Base-by-base conservation (phyloP, 805 yeast species). In the Starmerella apis region DNA sequence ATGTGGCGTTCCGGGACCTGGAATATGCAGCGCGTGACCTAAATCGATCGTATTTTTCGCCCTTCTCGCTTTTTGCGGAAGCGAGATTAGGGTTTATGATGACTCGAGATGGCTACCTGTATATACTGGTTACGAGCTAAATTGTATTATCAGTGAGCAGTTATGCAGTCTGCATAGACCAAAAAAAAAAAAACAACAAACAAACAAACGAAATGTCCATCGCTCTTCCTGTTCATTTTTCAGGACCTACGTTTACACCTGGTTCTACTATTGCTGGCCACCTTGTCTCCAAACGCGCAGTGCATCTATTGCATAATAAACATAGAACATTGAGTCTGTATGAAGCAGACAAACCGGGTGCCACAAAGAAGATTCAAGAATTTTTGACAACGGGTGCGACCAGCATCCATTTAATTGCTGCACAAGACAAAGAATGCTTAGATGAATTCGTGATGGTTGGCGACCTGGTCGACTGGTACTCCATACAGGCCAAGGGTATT, bases 21-120 rank as follows among this genome's bases (percentile, higher is more conserved):
- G 39, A 36, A 10, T 5, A 20, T 38, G 43, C 43, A 24, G 43
- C 43, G 28, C 43, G 30, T 38, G 43, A 38, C 43, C 8, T 38
- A 30, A 37, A 22, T 37, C 30, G 39, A 24, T 38, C 43, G 43
- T 38, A 38, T 38, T 38, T 37, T 38, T 24, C 28, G 43, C 43
- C 43, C 19, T 23, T n/a, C 30, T 38, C 43, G 43, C 43, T 18
- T 38, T 38, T 18, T 13, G 30, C 43, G 43, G 43, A 28, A n/a
- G 39, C 25, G 39, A 19, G 30, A 23, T 38, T 38, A 38, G 43
- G 43, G 43, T 38, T 18, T 4, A 19, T 4, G 14, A 38, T 24
- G 43, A 24, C 43, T 23, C 41, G 11, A 37, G 37, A 33, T 33
- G 37, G 37, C 37, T 33, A 33, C 37, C 19, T n/a, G 37, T 2